Evolutionary conservation across 192 early-diverging fungal species (phyloP).

Genomic region (Gryganskiella cystojenkinii): DNA sequence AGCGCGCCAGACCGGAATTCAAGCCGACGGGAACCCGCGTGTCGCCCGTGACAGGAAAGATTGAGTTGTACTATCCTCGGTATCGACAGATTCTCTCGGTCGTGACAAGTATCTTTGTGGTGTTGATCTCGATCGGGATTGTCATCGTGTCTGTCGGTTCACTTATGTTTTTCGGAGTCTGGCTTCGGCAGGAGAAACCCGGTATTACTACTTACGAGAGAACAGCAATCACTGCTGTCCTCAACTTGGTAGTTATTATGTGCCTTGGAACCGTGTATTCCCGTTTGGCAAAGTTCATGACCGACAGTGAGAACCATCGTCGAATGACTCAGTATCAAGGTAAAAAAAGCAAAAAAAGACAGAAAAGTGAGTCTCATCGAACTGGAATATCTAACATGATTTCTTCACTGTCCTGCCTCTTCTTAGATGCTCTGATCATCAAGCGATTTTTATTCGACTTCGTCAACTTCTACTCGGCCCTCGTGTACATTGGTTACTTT

Average conservation of each 20-base stretch:
- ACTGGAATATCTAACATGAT: no score
- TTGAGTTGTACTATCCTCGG: constrained; percentile 59
- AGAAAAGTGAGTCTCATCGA: no score
- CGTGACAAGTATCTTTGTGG: constrained; percentile 51
- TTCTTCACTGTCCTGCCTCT: background rate
- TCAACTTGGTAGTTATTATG: constrained; percentile 66
- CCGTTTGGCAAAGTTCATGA: constrained; percentile 45
- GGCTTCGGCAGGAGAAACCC: background rate
- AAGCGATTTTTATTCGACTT: constrained; percentile 72
- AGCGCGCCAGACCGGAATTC: constrained; percentile 71
- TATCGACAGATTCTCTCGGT: constrained; percentile 47
- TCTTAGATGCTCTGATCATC: constrained; percentile 60
- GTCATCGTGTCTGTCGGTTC: constrained; percentile 56
- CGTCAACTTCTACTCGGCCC: constrained; percentile 69
- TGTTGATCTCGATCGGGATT: constrained; percentile 59
- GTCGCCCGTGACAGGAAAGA: constrained; percentile 65
- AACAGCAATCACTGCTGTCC: constrained; percentile 46
- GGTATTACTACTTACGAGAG: constrained; percentile 25
- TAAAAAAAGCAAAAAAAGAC: constrained; percentile 7
- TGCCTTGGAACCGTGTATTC: constrained; percentile 61
- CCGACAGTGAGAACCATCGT: constrained; percentile 61
- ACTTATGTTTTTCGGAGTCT: constrained; percentile 38
- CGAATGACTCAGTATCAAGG: constrained; percentile 56
- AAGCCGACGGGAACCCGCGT: constrained; percentile 56
- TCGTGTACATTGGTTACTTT: constrained; percentile 69